A percentile compares a stretch with the other conserved stretches of the same genome.
Evolutionary conservation across 306 rosid genomes (phyloP).

Genomic region (Notholithocarpus densiflorus): DNA sequence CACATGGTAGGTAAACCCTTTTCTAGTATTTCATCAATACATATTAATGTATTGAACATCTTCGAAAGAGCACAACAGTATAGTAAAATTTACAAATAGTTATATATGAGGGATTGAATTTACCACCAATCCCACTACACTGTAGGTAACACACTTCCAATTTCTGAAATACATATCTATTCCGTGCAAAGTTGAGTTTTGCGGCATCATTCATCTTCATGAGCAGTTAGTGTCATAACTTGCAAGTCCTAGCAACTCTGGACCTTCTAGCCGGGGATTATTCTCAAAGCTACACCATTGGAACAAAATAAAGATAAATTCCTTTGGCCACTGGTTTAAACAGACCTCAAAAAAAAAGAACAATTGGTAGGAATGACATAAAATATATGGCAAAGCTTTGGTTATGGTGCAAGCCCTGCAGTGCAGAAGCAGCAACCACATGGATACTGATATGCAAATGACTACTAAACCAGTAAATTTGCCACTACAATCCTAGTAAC

Average conservation of each 20-base stretch:
- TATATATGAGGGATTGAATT: slow-evolving; percentile 37
- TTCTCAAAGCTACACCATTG: slow-evolving; percentile 70
- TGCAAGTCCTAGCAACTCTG: slow-evolving; percentile 91
- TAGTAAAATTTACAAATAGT: slow-evolving; percentile 49
- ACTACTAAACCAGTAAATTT: neutral
- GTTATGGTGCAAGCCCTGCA: neutral
- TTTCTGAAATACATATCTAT: slow-evolving; percentile 38
- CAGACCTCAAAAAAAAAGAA: neutral
- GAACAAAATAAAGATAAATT: slow-evolving; percentile 25
- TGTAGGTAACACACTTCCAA: slow-evolving; percentile 41
- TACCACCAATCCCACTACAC: slow-evolving; percentile 54
- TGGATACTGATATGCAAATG: neutral
- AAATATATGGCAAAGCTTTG: neutral
- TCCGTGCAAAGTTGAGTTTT: slow-evolving; percentile 29
- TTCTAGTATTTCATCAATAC: slow-evolving; percentile 47
- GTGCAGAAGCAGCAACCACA: neutral
- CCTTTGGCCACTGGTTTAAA: slow-evolving; percentile 3
- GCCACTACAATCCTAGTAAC: neutral
- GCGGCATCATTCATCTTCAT: slow-evolving; percentile 36
- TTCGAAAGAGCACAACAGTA: slow-evolving; percentile 25
- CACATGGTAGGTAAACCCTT: slow-evolving; percentile 9
- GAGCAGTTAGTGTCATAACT: slow-evolving; percentile 92
- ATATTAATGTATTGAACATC: slow-evolving; percentile 40
- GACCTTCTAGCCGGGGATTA: slow-evolving; percentile 89
- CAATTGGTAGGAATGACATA: neutral